Percentiles rank a stretch among this genome's conserved stretches.
Evolutionary conservation across 805 yeast genomes (phyloP).

Genomic region (Lipomyces chichibuensis): DNA sequence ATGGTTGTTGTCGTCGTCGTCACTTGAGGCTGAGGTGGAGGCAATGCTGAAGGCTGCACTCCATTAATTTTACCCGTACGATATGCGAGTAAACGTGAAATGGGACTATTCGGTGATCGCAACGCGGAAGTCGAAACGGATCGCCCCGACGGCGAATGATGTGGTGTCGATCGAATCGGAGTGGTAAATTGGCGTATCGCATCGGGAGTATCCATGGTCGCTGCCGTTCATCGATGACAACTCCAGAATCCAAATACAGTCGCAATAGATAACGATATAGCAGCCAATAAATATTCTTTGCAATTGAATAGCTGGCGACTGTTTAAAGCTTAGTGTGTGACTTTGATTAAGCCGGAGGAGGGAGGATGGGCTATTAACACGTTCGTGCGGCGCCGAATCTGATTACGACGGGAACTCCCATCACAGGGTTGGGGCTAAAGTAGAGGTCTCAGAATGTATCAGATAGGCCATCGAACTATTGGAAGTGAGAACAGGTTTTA

Average conservation of each 20-base stretch:
- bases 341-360: not conserved
- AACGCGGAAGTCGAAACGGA: constrained; percentile 1
- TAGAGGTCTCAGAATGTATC: not conserved
- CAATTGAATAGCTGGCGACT: not conserved
- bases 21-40: not conserved
- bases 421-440: not conserved
- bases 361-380: not conserved
- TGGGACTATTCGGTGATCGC: constrained; percentile 1
- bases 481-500: not conserved
- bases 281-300: not conserved
- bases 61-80: not conserved
- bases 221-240: not conserved
- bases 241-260: not conserved
- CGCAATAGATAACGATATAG: not conserved
- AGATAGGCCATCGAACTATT: not conserved
- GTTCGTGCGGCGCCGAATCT: not conserved
- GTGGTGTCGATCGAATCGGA: not conserved
- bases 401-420: not conserved
- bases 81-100: not conserved
- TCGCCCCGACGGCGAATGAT: not conserved
- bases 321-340: not conserved
- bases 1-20: not conserved
- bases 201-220: not conserved
- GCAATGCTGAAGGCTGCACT: not conserved
- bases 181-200: not conserved